phyloP scores from a whole-genome alignment of 768 basidiomycete species.

The Amanita inopinata region DNA sequence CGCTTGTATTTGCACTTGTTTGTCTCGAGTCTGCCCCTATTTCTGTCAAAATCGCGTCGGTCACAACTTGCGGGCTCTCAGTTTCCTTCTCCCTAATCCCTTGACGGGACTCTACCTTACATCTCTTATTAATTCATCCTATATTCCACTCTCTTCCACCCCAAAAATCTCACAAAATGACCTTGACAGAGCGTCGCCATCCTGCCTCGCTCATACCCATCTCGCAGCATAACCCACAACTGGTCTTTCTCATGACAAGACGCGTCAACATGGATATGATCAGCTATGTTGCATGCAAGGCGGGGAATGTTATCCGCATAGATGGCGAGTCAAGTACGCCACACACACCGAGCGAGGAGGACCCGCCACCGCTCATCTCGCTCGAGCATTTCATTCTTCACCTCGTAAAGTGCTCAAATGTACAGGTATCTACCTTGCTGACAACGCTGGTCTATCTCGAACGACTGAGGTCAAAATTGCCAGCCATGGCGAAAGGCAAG shows the following conservation, averaged over 20 bases:
- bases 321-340: slow-evolving; percentile 41
- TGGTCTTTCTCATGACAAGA: slow-evolving; percentile 69
- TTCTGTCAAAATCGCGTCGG: not conserved
- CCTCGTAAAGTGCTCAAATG: slow-evolving; percentile 73
- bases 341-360: not conserved
- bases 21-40: slow-evolving; percentile 2
- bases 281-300: slow-evolving; percentile 70
- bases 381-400: slow-evolving; percentile 80
- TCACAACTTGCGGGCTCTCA: not conserved
- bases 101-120: slow-evolving; percentile 9
- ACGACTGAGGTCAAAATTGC: slow-evolving; percentile 71
- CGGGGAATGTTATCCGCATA: slow-evolving; percentile 65
- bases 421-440: slow-evolving; percentile 85
- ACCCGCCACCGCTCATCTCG: slow-evolving; percentile 31
- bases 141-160: slow-evolving; percentile 6
- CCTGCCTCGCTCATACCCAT: slow-evolving; percentile 79
- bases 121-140: slow-evolving; percentile 1
- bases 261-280: slow-evolving; percentile 83
- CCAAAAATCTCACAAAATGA: too few species aligned
- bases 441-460: slow-evolving; percentile 90
- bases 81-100: slow-evolving; percentile 8
- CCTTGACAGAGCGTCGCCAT: slow-evolving; percentile 28
- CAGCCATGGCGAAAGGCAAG: slow-evolving; percentile 77
- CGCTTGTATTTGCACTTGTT: not conserved
- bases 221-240: slow-evolving; percentile 66